phyloP scores from a whole-genome alignment of 148 eudicot genomes.

The Rhododendron mucronatum region DNA sequence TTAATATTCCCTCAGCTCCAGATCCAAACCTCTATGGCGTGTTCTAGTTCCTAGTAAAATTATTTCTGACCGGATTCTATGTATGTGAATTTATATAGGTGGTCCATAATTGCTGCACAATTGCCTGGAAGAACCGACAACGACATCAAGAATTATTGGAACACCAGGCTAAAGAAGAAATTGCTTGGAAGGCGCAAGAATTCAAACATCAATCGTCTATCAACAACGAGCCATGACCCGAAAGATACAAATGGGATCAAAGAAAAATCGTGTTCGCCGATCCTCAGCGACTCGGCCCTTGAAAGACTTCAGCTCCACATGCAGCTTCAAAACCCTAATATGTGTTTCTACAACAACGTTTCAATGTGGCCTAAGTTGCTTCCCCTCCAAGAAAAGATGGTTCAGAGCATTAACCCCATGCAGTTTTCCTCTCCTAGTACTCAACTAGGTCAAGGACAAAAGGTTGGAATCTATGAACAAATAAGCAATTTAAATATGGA shows the following conservation, averaged over 20 bases:
- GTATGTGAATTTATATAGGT: conserved; percentile 30
- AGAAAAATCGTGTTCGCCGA: conserved; percentile 29
- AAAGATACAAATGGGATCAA: conserved; percentile 25
- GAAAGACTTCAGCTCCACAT: conserved; percentile 96
- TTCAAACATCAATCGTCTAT: conserved; percentile 21
- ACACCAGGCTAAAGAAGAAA: conserved; percentile 75
- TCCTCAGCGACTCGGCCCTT: conserved; percentile 70
- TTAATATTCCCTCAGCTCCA: conserved; percentile 5
- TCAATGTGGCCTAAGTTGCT: conserved; percentile 75
- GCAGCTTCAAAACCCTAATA: conserved; percentile 63
- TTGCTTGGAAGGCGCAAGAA: conserved; percentile 58
- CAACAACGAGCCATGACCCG: conserved; percentile 13
- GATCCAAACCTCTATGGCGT: background rate
- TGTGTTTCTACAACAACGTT: conserved; percentile 50
- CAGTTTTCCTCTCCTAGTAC: conserved; percentile 11
- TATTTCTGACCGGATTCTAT: background rate
- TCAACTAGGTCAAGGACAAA: conserved; percentile 5
- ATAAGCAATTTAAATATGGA: background rate
- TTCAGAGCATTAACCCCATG: conserved; percentile 27
- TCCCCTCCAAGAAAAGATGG: conserved; percentile 66
- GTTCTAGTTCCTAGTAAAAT: background rate
- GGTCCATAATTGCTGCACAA: conserved; percentile 97
- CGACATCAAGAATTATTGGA: conserved; percentile 89
- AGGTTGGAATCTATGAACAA: conserved; percentile 1
- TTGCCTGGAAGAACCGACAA: conserved; percentile 96